A percentile compares a stretch with the other conserved stretches of the same genome.
These are phyloP conservation scores for Eutrema heterophyllum DNA, from an alignment of 345 rosid species.

Conservation along the genomic window DNA sequence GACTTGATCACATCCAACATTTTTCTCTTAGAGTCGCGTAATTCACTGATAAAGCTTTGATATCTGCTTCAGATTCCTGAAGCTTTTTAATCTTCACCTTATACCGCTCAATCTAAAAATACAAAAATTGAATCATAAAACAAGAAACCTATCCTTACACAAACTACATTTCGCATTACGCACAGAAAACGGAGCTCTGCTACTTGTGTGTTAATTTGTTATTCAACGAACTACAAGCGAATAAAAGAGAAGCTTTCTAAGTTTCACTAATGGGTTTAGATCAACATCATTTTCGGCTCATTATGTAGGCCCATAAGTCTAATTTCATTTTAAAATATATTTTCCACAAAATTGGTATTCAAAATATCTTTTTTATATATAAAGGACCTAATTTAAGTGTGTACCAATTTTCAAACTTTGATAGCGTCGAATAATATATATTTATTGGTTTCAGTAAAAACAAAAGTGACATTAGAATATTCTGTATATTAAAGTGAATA, in stretches of 20 bases:
- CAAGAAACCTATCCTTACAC: background rate
- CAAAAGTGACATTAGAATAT: background rate
- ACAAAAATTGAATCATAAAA: background rate
- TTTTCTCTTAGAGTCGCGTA: slow-evolving; percentile 84
- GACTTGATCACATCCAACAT: too few species aligned
- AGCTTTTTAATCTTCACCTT: slow-evolving; percentile 72
- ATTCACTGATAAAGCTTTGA: slow-evolving; percentile 83
- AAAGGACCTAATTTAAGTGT: background rate
- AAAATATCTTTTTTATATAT: background rate
- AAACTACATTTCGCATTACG: background rate
- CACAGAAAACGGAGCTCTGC: background rate
- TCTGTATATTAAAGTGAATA: background rate
- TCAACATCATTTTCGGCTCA: background rate
- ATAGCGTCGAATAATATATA: too few species aligned
- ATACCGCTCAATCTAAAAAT: slow-evolving; percentile 55
- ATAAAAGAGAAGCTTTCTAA: too few species aligned
- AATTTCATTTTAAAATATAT: background rate
- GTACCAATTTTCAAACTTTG: background rate
- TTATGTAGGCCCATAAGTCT: background rate
- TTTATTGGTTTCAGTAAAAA: background rate
- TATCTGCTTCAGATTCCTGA: slow-evolving; percentile 74
- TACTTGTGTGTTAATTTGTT: too few species aligned
- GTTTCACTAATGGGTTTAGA: too few species aligned
- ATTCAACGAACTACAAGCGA: too few species aligned
- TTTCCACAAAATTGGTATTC: background rate